A percentile compares a stretch with the other conserved stretches of the same genome.
Evolutionary conservation across 495 filamentous ascomycete species (phyloP).

Genomic region (Parathielavia hyrcaniae): DNA sequence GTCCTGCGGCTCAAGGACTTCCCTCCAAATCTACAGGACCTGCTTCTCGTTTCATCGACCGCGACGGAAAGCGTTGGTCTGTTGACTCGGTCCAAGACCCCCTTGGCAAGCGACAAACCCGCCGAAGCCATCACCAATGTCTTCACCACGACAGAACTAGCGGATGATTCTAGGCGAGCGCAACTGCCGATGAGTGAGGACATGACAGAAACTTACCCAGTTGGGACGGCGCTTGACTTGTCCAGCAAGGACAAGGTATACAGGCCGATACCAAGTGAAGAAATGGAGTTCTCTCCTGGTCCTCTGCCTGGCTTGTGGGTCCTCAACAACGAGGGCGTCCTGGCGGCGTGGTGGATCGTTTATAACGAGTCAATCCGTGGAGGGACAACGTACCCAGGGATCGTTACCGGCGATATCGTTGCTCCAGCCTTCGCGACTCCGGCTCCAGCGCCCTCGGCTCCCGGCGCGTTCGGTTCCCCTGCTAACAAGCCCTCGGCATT

Average conservation of each 20-base stretch:
- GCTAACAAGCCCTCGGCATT: constrained; percentile 28
- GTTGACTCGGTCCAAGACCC: constrained; percentile 60
- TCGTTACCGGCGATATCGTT: constrained; percentile 43
- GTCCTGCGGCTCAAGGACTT: constrained; percentile 69
- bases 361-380: constrained; percentile 79
- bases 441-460: constrained; percentile 23
- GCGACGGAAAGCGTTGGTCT: constrained; percentile 69
- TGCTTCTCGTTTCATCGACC: constrained; percentile 77
- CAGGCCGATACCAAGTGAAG: constrained; percentile 70
- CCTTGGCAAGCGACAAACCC: constrained; percentile 55
- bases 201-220: constrained; percentile 62
- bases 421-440: constrained; percentile 27
- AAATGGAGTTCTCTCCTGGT: constrained; percentile 62
- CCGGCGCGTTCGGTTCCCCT: constrained; percentile 33
- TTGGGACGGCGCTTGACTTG: constrained; percentile 77
- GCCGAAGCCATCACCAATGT: constrained; percentile 54
- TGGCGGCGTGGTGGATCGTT: constrained; percentile 83
- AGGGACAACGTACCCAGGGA: constrained; percentile 62
- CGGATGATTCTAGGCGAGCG: constrained; percentile 72
- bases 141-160: constrained; percentile 67
- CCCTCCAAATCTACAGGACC: constrained; percentile 68
- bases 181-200: constrained; percentile 62
- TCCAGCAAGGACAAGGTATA: constrained; percentile 71
- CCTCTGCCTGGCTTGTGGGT: constrained; percentile 83
- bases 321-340: constrained; percentile 81